Conservation (phyloP, 768 basidiomycete species). For the Artomyces pyxidatus region DNA sequence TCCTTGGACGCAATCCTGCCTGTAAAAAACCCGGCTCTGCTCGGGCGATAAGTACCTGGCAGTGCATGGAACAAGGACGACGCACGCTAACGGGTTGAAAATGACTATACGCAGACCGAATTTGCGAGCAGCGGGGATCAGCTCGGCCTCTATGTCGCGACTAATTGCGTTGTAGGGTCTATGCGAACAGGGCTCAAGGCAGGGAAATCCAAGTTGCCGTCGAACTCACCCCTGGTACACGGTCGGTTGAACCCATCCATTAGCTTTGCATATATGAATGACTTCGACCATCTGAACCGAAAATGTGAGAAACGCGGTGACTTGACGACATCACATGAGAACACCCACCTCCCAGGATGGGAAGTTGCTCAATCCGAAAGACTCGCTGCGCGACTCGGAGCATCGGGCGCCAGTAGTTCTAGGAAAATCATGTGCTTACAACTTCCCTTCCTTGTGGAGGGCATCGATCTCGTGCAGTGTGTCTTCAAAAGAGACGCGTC, state of each 20-base stretch:
- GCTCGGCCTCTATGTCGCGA: slow-evolving; percentile 37
- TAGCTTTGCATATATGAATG: slow-evolving; percentile 45
- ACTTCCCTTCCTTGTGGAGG: slow-evolving; percentile 47
- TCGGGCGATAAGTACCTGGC: neutral
- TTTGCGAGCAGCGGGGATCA: slow-evolving; percentile 51
- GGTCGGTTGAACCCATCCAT: slow-evolving; percentile 45
- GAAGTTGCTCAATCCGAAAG: slow-evolving; percentile 59
- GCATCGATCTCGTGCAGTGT: slow-evolving; percentile 47
- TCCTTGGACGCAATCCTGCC: slow-evolving; percentile 36
- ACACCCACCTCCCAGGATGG: slow-evolving; percentile 44
- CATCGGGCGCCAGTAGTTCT: neutral
- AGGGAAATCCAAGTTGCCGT: neutral
- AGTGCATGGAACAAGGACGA: neutral
- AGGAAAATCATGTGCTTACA: slow-evolving; percentile 28
- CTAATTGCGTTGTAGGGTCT: slow-evolving; percentile 41
- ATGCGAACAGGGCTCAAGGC: neutral
- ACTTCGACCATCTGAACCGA: slow-evolving; percentile 44
- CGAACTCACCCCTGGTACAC: slow-evolving; percentile 45
- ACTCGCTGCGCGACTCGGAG: slow-evolving; percentile 29
- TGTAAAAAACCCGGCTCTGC: slow-evolving; percentile 47
- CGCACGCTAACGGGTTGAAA: slow-evolving; percentile 47
- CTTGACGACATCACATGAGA: neutral
- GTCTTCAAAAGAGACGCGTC: slow-evolving; percentile 46
- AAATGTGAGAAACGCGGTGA: neutral
- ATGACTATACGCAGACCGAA: slow-evolving; percentile 48